Evolutionary conservation across 768 basidiomycete genomes (phyloP).

Genomic region (Suillus americanus): DNA sequence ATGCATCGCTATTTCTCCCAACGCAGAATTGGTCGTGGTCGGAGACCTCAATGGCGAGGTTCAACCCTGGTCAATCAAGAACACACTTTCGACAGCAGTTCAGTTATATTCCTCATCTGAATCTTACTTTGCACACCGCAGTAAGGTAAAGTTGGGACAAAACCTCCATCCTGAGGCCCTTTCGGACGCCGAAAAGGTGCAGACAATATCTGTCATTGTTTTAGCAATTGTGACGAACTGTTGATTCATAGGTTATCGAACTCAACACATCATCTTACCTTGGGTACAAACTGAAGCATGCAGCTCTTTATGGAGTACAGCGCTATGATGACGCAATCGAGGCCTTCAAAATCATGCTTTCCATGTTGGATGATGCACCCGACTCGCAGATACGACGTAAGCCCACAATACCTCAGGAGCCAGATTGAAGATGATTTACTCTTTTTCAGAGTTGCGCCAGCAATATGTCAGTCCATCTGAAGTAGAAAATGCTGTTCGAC

Average conservation of each 20-base stretch:
- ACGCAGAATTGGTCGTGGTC: background rate
- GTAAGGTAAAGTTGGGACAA: background rate
- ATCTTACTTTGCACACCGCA: background rate
- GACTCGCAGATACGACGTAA: background rate
- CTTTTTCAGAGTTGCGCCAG: background rate
- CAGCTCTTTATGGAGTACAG: background rate
- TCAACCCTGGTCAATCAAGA: background rate
- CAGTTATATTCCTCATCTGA: background rate
- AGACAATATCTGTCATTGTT: background rate
- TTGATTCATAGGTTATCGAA: background rate
- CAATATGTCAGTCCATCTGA: background rate
- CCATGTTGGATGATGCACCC: background rate
- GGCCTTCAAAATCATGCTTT: background rate
- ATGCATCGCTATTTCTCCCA: background rate
- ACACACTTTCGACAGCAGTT: background rate
- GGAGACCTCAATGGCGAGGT: background rate
- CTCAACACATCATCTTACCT: background rate
- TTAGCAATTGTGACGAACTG: background rate
- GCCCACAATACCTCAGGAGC: background rate
- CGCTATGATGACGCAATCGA: background rate
- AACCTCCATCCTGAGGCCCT: background rate
- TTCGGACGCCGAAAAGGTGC: background rate
- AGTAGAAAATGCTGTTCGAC: background rate
- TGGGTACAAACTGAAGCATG: background rate
- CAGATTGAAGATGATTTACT: background rate